phyloP scores from a whole-genome alignment of 352 stramenopile species.

The Pythium phragmitis region DNA sequence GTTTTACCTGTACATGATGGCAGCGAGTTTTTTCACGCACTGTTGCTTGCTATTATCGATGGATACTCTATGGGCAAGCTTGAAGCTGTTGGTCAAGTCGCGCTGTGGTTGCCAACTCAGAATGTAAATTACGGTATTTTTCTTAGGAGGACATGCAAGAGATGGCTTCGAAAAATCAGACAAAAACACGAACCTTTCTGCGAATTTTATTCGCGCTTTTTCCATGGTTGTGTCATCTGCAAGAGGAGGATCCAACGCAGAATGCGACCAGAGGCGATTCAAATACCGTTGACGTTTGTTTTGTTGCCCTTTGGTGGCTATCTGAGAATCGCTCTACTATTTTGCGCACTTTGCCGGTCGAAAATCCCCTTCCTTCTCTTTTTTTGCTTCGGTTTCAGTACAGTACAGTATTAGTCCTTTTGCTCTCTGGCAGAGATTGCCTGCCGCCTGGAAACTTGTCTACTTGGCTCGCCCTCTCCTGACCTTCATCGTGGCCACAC shows the following conservation, averaged over 20 bases:
- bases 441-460: not conserved
- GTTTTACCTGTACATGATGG: too few species aligned
- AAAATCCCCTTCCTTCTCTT: conserved; percentile 14
- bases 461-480: conserved; percentile 5
- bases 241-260: conserved; percentile 1
- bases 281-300: conserved; percentile 2
- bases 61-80: not conserved
- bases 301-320: not conserved
- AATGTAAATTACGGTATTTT: conserved; percentile 21
- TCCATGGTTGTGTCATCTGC: conserved; percentile 15
- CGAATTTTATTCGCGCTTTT: conserved; percentile 26
- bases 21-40: too few species aligned
- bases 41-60: too few species aligned
- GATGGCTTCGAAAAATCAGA: conserved; percentile 31
- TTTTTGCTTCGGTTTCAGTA: conserved; percentile 1
- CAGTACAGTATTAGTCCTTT: not conserved
- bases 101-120: not conserved
- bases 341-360: not conserved
- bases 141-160: conserved; percentile 8
- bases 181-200: conserved; percentile 17
- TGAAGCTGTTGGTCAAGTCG: conserved; percentile 19
- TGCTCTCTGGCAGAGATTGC: conserved; percentile 2
- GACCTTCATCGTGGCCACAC: conserved; percentile 11
- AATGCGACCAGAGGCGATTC: not conserved
- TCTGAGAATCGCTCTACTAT: not conserved